Conservation (phyloP, 768 basidiomycete genomes). For the Lentinula aciculospora region DNA sequence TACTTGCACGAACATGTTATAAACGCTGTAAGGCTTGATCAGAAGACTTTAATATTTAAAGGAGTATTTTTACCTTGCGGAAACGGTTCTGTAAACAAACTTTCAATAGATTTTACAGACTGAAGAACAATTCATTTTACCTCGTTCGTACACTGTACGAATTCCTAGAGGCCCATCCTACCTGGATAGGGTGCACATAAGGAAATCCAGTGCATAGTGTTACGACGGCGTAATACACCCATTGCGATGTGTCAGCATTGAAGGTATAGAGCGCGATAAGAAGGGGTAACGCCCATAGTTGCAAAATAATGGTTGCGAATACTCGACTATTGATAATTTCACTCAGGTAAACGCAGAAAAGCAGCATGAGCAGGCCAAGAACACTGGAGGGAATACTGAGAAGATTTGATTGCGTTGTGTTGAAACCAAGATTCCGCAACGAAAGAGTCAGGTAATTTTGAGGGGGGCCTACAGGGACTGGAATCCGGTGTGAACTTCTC, state of each 20-base stretch:
- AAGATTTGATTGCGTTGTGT: conserved; percentile 56
- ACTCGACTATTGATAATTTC: conserved; percentile 54
- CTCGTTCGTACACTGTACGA: conserved; percentile 55
- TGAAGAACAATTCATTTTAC: conserved; percentile 21
- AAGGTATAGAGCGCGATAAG: conserved; percentile 54
- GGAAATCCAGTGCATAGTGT: conserved; percentile 53
- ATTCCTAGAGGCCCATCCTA: conserved; percentile 57
- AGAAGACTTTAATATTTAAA: neutral
- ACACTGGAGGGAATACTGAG: conserved; percentile 56
- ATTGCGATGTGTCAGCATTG: conserved; percentile 39
- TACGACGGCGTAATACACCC: conserved; percentile 51
- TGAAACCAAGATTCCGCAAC: conserved; percentile 57
- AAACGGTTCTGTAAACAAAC: conserved; percentile 27
- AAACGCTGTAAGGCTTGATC: conserved; percentile 25
- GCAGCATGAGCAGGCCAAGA: conserved; percentile 43
- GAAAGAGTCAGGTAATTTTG: conserved; percentile 61
- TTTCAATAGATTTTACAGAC: neutral
- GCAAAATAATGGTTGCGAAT: conserved; percentile 44
- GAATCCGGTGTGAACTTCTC: neutral
- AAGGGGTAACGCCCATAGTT: conserved; percentile 55
- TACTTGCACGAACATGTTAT: conserved; percentile 60
- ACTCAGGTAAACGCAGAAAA: conserved; percentile 43
- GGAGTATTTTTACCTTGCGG: conserved; percentile 22
- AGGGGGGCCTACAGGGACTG: conserved; percentile 55
- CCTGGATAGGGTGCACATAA: conserved; percentile 42